Conservation (phyloP, 345 rosid species). For the Lumnitzera racemosa region DNA sequence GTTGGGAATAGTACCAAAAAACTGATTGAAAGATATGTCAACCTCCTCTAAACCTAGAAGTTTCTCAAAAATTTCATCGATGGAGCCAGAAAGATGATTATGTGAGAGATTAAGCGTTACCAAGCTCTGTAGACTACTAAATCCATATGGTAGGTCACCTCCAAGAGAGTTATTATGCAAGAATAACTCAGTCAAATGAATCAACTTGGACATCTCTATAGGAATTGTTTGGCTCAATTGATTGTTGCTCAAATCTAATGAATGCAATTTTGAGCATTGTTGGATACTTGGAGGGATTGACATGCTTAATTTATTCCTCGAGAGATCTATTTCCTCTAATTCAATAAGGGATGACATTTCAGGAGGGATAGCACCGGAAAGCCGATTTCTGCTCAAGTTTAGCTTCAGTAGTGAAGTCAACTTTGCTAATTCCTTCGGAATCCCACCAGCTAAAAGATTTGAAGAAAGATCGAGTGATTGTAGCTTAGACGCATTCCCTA, state of each 20-base stretch:
- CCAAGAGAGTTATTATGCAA: slow-evolving; percentile 16
- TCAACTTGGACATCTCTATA: neutral
- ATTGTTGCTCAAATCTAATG: slow-evolving; percentile 29
- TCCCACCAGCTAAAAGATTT: neutral
- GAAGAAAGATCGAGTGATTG: neutral
- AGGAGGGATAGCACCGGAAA: slow-evolving; percentile 9
- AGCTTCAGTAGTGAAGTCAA: neutral
- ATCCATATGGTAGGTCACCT: neutral
- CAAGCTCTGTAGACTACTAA: slow-evolving; percentile 6
- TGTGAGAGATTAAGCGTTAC: slow-evolving; percentile 16
- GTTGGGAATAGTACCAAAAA: slow-evolving; percentile 27
- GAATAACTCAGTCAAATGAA: slow-evolving; percentile 3
- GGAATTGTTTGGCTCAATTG: slow-evolving; percentile 19
- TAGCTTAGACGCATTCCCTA: slow-evolving; percentile 12
- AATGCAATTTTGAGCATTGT: slow-evolving; percentile 9
- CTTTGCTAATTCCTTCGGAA: neutral
- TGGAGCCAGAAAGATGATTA: slow-evolving; percentile 18
- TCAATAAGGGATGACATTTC: neutral
- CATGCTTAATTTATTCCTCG: slow-evolving; percentile 15
- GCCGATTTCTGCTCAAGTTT: neutral
- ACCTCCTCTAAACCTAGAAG: slow-evolving; percentile 1
- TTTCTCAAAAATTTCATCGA: neutral
- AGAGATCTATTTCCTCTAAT: slow-evolving; percentile 18
- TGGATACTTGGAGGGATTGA: neutral
- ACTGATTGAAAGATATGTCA: slow-evolving; percentile 24